Percentiles rank a stretch among this genome's conserved stretches.
These are phyloP conservation scores for Phytophthora colocasiae DNA, from an alignment of 352 stramenopile genomes.

Conservation along the genomic window DNA sequence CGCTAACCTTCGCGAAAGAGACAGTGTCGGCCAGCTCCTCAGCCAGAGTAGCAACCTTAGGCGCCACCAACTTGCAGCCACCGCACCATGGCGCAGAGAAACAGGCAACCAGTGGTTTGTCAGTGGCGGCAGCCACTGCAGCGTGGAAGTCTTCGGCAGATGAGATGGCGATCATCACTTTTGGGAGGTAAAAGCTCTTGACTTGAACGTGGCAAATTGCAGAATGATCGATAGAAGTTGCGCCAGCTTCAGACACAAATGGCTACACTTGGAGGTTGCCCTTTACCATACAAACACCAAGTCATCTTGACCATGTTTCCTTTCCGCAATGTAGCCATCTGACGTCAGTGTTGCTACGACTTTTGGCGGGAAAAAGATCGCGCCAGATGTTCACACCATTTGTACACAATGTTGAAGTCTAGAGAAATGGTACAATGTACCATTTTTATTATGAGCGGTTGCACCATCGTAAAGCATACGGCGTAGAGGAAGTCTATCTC, in stretches of 20 bases:
- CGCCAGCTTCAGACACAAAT: neutral
- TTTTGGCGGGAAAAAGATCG: constrained; percentile 37
- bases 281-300: constrained; percentile 30
- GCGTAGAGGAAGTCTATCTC: neutral
- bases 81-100: constrained; percentile 77
- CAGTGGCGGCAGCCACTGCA: constrained; percentile 31
- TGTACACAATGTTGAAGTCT: constrained; percentile 3
- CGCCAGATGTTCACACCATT: constrained; percentile 10
- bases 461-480: constrained; percentile 4
- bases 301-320: constrained; percentile 8
- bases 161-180: constrained; percentile 47
- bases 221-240: constrained; percentile 34
- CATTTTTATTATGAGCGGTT: constrained; percentile 4
- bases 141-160: constrained; percentile 51
- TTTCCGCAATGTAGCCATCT: constrained; percentile 16
- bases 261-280: constrained; percentile 8
- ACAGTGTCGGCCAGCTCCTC: constrained; percentile 40
- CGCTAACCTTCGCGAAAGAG: constrained; percentile 60
- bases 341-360: constrained; percentile 24
- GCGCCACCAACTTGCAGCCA: constrained; percentile 69
- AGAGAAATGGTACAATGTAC: too few relatives aligned
- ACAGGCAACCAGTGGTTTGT: constrained; percentile 52
- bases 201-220: constrained; percentile 34
- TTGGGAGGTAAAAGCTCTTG: constrained; percentile 8
- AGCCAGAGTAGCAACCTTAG: constrained; percentile 57